These are phyloP conservation scores for Aspergillus chevalieri DNA, from an alignment of 2,329 filamentous ascomycete genomes.

Conservation along the genomic window DNA sequence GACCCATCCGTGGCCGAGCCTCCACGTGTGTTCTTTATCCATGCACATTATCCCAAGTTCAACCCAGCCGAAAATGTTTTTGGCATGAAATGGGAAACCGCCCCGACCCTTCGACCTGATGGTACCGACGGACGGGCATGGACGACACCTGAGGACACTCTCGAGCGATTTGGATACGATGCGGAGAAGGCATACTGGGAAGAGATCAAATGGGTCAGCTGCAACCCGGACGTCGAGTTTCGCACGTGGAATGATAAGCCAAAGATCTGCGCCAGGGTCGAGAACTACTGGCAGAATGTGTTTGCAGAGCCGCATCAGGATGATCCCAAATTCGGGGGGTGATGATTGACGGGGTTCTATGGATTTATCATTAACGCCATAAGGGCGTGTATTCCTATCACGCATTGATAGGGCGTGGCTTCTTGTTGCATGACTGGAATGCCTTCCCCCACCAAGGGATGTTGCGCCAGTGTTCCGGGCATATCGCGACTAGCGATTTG, in stretches of 20 bases:
- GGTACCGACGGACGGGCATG: slow-evolving; percentile 33
- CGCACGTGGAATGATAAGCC: slow-evolving; percentile 28
- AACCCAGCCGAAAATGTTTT: slow-evolving; percentile 36
- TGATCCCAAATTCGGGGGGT: slow-evolving; percentile 25
- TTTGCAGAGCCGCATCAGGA: slow-evolving; percentile 28
- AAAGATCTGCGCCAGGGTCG: slow-evolving; percentile 24
- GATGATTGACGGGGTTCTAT: not conserved
- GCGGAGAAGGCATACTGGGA: slow-evolving; percentile 36
- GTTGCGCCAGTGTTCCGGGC: no score
- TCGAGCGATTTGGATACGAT: slow-evolving; percentile 34
- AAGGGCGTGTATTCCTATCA: not conserved
- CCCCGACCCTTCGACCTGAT: slow-evolving; percentile 30
- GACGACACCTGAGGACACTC: slow-evolving; percentile 27
- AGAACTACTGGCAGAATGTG: slow-evolving; percentile 30
- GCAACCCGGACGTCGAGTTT: slow-evolving; percentile 30
- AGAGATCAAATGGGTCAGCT: slow-evolving; percentile 36
- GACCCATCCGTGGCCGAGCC: slow-evolving; percentile 25
- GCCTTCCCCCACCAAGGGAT: no score
- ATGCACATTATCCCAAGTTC: slow-evolving; percentile 39
- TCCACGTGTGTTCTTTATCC: slow-evolving; percentile 34
- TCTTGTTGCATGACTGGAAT: no score
- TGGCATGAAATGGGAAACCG: slow-evolving; percentile 32
- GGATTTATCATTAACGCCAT: not conserved
- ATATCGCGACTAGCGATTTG: no score
- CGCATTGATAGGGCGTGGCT: not conserved